phyloP scores from a whole-genome alignment of 768 basidiomycete genomes.

The Agaricus sinodeliciosus region DNA sequence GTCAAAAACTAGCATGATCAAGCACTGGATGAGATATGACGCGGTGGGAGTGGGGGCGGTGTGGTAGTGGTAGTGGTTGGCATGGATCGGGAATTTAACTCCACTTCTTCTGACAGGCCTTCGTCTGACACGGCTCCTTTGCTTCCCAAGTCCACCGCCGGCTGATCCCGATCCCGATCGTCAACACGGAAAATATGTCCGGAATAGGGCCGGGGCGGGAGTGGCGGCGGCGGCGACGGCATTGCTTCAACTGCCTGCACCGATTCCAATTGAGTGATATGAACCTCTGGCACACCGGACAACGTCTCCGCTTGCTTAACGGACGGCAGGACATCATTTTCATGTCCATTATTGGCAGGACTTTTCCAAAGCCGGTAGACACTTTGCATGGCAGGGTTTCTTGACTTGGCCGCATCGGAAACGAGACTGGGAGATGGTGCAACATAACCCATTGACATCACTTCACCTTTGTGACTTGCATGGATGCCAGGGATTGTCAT shows the following conservation, averaged over 20 bases:
- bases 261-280: background rate
- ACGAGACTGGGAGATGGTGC: constrained; percentile 35
- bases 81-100: background rate
- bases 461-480: constrained; percentile 75
- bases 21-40: constrained; percentile 18
- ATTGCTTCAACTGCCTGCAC: background rate
- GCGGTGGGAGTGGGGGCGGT: constrained; percentile 24
- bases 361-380: constrained; percentile 75
- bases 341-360: constrained; percentile 24
- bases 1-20: constrained; percentile 9
- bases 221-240: constrained; percentile 22
- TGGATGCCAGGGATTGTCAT: constrained; percentile 90
- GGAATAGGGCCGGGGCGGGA: constrained; percentile 38
- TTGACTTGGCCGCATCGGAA: constrained; percentile 25
- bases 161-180: background rate
- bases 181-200: constrained; percentile 11
- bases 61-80: background rate
- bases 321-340: constrained; percentile 10
- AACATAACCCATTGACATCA: constrained; percentile 80
- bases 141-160: background rate
- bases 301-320: background rate
- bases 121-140: background rate
- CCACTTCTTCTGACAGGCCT: constrained; percentile 9
- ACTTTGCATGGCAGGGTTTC: constrained; percentile 54
- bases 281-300: background rate